These are phyloP conservation scores for Petrea volubilis DNA, from an alignment of 257 asterid genomes.

Conservation along the genomic window DNA sequence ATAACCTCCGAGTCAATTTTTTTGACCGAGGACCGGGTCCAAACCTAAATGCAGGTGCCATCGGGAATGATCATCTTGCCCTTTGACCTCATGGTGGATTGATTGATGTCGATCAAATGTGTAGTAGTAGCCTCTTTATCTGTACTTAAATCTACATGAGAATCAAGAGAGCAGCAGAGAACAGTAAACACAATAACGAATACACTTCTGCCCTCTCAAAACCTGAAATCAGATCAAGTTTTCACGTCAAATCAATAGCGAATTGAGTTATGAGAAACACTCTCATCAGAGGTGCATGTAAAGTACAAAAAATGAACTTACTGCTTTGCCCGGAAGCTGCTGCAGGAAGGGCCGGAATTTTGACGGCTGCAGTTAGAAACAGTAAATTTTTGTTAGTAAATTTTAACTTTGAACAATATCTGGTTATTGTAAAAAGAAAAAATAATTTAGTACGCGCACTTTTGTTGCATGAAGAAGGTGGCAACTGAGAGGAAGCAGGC, in stretches of 20 bases:
- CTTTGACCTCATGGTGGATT: conserved; percentile 8
- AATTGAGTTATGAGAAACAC: background rate
- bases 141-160: conserved; percentile 32
- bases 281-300: background rate
- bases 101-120: conserved; percentile 22
- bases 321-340: conserved; percentile 89
- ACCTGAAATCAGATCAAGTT: conserved; percentile 35
- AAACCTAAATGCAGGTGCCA: conserved; percentile 25
- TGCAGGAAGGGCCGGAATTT: conserved; percentile 96
- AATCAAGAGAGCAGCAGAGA: conserved; percentile 33
- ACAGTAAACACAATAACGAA: conserved; percentile 28
- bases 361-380: conserved; percentile 61
- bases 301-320: conserved; percentile 38
- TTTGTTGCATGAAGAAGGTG: conserved; percentile 84
- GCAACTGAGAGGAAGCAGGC: conserved; percentile 72
- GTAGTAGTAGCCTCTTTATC: conserved; percentile 19
- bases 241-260: conserved; percentile 2
- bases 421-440: background rate
- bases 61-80: background rate
- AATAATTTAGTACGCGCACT: conserved; percentile 39
- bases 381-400: conserved; percentile 10
- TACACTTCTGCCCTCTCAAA: conserved; percentile 7
- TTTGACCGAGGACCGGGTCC: conserved; percentile 24
- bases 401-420: background rate
- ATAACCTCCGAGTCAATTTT: conserved; percentile 31